Evolutionary conservation across 1,284 basidiomycete genomes (phyloP).

Genomic region (Tylopilus sp.): DNA sequence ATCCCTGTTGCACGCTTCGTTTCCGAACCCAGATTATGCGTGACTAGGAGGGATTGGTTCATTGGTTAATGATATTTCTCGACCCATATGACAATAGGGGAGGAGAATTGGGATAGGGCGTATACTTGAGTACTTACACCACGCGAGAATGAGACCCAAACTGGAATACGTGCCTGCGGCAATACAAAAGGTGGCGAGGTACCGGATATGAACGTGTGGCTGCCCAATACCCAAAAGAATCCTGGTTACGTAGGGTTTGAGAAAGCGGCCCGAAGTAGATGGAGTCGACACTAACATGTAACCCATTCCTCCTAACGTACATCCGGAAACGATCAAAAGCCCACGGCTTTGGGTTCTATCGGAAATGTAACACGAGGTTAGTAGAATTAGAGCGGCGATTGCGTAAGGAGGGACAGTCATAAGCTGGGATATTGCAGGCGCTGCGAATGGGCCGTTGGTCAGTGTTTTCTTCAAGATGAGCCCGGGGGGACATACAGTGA

Average conservation of each 20-base stretch:
- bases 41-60: conserved; percentile 38
- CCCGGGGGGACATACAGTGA: conserved; percentile 39
- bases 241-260: conserved; percentile 13
- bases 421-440: conserved; percentile 55
- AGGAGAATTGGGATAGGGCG: not conserved
- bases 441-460: conserved; percentile 27
- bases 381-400: conserved; percentile 64
- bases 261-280: not conserved
- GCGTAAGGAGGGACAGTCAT: conserved; percentile 83
- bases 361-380: conserved; percentile 61
- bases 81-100: too few relatives aligned
- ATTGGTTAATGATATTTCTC: not conserved
- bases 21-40: conserved; percentile 74
- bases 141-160: conserved; percentile 64
- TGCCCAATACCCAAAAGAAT: conserved; percentile 21
- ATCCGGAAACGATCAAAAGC: conserved; percentile 47
- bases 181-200: conserved; percentile 69
- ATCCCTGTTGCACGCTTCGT: conserved; percentile 73
- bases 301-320: conserved; percentile 55
- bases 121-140: conserved; percentile 50
- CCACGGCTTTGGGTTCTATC: conserved; percentile 75
- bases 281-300: conserved; percentile 38
- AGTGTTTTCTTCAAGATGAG: not conserved
- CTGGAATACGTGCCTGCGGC: conserved; percentile 66
- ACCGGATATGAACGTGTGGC: conserved; percentile 50